Evolutionary conservation across 2,329 filamentous ascomycete genomes (phyloP), one percentile per base, ranked within the genome.

Genomic region (Metarhizium brunneum): DNA sequence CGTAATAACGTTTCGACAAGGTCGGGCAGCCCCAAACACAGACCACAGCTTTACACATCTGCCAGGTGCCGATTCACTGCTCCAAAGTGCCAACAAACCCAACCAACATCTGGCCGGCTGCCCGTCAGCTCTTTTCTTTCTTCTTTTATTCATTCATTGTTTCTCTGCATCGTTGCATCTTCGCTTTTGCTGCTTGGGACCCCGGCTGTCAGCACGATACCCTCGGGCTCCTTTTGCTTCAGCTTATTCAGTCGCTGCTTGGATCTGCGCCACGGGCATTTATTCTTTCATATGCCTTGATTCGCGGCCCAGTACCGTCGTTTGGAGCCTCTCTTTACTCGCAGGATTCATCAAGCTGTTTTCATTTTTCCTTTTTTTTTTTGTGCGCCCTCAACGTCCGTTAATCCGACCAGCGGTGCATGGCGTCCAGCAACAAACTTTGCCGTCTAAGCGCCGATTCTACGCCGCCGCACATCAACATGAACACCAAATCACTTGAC

Each of bases 41-140:
- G 52, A 48, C 55, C 55, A 54, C 47, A 30, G 43, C 52, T 43
- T 25, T 38, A 35, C 52, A 54, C 48, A 53, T 45, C 30, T 52
- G 52, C 55, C 49, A 45, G 51, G 35, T 45, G 43, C 55, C 35
- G 49, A 57, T 54, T 54, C 52, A 54, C 49, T 42, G 43, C 35
- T 43, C 42, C n/a, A 25, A 25, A 7, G 5, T 49, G 36, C 47
- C 55, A 36, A 54, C 52, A 47, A 48, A 14, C 29, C 52, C 52
- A 54, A 47, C 55, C 49, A 52, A 42, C 52, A 52, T 25, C 29
- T 20, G n/a, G 52, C 32, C 50, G 55, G 52, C 55, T 35, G 49
- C 38, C 30, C 16, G 52, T 47, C 38, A 38, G 8, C 16, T 50
- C 47, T 40, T 40, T 47, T 8, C 2, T 55, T 36, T 14, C 40